phyloP scores from a whole-genome alignment of 257 asterid genomes.

The Fraxinus anomala region DNA sequence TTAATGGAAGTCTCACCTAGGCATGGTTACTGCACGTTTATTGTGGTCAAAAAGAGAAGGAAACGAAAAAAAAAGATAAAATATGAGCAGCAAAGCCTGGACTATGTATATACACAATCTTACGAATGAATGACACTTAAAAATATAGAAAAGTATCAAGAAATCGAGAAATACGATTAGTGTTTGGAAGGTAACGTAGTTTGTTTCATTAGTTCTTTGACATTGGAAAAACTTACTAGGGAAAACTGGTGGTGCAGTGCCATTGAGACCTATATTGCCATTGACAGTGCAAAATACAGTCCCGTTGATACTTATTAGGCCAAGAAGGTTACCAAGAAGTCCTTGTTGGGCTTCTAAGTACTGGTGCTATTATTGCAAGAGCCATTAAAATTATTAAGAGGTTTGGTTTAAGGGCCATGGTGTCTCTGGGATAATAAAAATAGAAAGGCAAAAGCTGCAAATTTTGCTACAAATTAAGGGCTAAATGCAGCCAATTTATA shows the following conservation, averaged over 20 bases:
- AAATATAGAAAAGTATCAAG: background rate
- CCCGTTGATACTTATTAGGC: slow-evolving; percentile 26
- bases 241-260: slow-evolving; percentile 36
- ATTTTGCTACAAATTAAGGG: background rate
- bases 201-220: background rate
- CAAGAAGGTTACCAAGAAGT: slow-evolving; percentile 27
- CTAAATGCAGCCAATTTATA: slow-evolving; percentile 33
- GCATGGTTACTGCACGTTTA: background rate
- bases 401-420: slow-evolving; percentile 29
- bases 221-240: slow-evolving; percentile 28
- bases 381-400: slow-evolving; percentile 18
- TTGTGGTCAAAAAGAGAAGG: background rate
- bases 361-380: slow-evolving; percentile 25
- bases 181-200: background rate
- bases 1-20: background rate
- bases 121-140: background rate
- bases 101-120: background rate
- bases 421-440: background rate
- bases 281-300: slow-evolving; percentile 33
- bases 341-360: slow-evolving; percentile 37
- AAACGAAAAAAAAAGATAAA: background rate
- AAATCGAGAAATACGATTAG: background rate
- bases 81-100: no score
- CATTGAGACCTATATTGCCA: slow-evolving; percentile 32
- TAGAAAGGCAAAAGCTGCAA: background rate